A percentile compares a stretch with the other conserved stretches of the same genome.
These are phyloP conservation scores for Acidomyces sp. DNA, from an alignment of 495 filamentous ascomycete genomes.

Conservation along the genomic window DNA sequence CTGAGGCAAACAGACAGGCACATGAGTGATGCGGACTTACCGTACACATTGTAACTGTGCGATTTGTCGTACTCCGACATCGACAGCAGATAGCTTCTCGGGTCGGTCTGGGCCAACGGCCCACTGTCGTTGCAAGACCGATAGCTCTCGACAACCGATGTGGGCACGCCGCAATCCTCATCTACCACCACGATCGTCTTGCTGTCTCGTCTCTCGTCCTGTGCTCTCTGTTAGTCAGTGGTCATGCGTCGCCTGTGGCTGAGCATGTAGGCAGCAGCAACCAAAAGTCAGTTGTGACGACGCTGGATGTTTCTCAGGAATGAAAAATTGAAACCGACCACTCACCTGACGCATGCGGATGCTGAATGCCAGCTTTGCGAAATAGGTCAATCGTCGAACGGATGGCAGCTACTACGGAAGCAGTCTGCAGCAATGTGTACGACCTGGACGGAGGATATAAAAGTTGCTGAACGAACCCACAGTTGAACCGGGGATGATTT, in stretches of 20 bases:
- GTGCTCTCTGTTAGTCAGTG: conserved; percentile 4
- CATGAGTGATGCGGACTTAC: conserved; percentile 28
- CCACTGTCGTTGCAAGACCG: conserved; percentile 7
- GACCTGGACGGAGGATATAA: conserved; percentile 9
- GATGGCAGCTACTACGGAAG: conserved; percentile 3
- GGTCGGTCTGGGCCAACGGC: conserved; percentile 16
- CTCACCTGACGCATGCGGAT: conserved; percentile 16
- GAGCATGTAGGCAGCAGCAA: conserved; percentile 11
- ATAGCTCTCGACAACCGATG: conserved; percentile 14
- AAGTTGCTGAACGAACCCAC: conserved; percentile 3
- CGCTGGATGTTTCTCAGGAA: background rate
- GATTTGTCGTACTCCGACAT: conserved; percentile 46
- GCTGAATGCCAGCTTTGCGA: conserved; percentile 18
- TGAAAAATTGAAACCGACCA: conserved; percentile 13
- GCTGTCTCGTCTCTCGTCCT: conserved; percentile 15
- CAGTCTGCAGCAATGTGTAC: conserved; percentile 20
- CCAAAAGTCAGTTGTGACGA: background rate
- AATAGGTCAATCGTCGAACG: conserved; percentile 9
- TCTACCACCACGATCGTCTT: conserved; percentile 15
- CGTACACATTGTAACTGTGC: conserved; percentile 32
- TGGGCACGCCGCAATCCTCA: conserved; percentile 14
- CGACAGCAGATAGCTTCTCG: conserved; percentile 26
- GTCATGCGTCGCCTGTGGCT: conserved; percentile 2
- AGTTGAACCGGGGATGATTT: conserved; percentile 9
- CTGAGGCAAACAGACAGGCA: conserved; percentile 14